Evolutionary conservation across 164 flowering plant species (phyloP).

Genomic region (Magnolia changhungtana): DNA sequence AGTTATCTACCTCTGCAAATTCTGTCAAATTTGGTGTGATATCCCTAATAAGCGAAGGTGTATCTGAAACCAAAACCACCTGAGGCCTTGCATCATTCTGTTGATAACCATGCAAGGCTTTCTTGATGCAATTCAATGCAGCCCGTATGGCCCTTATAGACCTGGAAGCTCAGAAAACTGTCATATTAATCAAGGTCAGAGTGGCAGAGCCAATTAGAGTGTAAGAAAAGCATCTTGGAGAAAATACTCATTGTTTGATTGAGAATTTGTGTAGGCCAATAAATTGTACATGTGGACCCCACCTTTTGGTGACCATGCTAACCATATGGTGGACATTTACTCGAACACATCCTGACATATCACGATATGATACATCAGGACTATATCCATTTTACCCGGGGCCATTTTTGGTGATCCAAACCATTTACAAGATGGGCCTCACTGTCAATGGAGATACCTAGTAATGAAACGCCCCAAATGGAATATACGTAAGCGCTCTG

Average conservation of each 20-base stretch:
- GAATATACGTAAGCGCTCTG: too few relatives aligned
- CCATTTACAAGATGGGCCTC: too few relatives aligned
- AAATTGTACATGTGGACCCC: too few relatives aligned
- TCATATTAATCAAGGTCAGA: neutral
- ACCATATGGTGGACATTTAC: too few relatives aligned
- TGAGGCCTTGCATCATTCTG: constrained; percentile 39
- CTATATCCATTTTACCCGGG: too few relatives aligned
- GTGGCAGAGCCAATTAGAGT: neutral
- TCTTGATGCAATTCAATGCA: constrained; percentile 65
- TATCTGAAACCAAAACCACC: constrained; percentile 79
- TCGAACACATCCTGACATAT: too few relatives aligned
- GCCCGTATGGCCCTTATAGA: constrained; percentile 68
- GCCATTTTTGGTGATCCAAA: too few relatives aligned
- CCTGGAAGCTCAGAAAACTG: constrained; percentile 31
- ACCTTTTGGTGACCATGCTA: too few relatives aligned
- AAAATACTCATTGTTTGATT: neutral
- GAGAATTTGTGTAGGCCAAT: neutral
- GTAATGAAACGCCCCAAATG: too few relatives aligned
- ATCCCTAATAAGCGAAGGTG: constrained; percentile 60
- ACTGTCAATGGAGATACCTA: too few relatives aligned
- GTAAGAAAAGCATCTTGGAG: neutral
- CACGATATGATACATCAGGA: too few relatives aligned
- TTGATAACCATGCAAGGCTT: constrained; percentile 32
- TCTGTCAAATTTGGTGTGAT: constrained; percentile 45
- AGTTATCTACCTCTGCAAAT: constrained; percentile 69